Evolutionary conservation across 2,329 filamentous ascomycete genomes (phyloP).

Genomic region (Xylariaceae sp.): DNA sequence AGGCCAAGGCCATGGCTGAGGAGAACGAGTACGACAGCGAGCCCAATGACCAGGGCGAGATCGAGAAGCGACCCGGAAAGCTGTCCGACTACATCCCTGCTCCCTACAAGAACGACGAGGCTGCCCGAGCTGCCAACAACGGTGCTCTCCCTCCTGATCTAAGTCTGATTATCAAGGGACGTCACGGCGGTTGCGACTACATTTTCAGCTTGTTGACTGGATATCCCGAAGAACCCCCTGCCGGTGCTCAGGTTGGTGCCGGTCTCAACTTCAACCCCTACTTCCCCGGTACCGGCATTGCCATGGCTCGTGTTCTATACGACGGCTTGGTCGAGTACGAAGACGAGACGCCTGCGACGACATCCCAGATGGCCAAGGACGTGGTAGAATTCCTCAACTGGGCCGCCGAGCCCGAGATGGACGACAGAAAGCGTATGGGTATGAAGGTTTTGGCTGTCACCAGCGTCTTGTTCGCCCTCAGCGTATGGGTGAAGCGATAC

Average conservation of each 20-base stretch:
- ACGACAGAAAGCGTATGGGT: conserved; percentile 99
- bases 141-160: conserved; percentile 96
- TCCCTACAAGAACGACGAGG: conserved; percentile 99
- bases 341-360: conserved; percentile 86
- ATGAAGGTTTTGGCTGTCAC: conserved; percentile 87
- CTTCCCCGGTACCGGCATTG: conserved; percentile 98
- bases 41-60: conserved; percentile 95
- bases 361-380: conserved; percentile 99
- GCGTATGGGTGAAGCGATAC: conserved; percentile 98
- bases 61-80: conserved; percentile 98
- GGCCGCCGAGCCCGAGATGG: conserved; percentile 98
- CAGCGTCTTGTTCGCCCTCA: conserved; percentile 73
- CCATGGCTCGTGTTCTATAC: conserved; percentile 97
- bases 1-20: conserved; percentile 95
- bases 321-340: conserved; percentile 98
- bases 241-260: conserved; percentile 75
- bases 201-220: conserved; percentile 95
- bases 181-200: conserved; percentile 97
- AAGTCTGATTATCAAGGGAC: conserved; percentile 93
- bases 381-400: conserved; percentile 99
- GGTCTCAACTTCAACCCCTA: conserved; percentile 99
- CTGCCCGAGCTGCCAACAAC: conserved; percentile 95
- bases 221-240: conserved; percentile 93
- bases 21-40: conserved; percentile 98
- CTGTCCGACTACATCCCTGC: conserved; percentile 92